Percentiles rank a stretch among this genome's conserved stretches.
phyloP scores from a whole-genome alignment of 2,329 filamentous ascomycete genomes.

The Rosellinia necatrix region DNA sequence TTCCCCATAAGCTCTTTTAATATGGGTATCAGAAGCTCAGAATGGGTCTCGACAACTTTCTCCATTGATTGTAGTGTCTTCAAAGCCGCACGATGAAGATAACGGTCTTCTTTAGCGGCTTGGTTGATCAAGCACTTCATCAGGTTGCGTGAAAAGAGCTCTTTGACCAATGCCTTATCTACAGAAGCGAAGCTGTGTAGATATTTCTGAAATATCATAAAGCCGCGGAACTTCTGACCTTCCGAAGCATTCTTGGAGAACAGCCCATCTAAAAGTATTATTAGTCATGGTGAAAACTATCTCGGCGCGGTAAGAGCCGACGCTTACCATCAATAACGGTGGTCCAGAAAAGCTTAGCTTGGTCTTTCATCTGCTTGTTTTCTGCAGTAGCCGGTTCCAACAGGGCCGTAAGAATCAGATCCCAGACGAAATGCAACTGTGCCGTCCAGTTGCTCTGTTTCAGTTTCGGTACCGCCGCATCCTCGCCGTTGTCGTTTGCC shows the following conservation, averaged over 20 bases:
- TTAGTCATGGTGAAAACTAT: too few species aligned
- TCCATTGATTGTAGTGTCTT: constrained; percentile 77
- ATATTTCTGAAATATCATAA: constrained; percentile 82
- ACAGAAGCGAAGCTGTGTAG: constrained; percentile 57
- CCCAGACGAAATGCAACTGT: constrained; percentile 87
- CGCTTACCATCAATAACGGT: constrained; percentile 81
- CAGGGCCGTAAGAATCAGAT: constrained; percentile 69
- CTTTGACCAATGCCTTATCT: constrained; percentile 54
- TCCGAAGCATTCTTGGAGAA: constrained; percentile 83
- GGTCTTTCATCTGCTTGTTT: constrained; percentile 45
- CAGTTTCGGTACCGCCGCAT: constrained; percentile 49
- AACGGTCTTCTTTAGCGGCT: constrained; percentile 75
- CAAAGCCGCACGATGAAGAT: constrained; percentile 77
- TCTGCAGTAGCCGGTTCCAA: constrained; percentile 41
- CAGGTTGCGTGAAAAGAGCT: constrained; percentile 81
- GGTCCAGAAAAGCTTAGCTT: constrained; percentile 81
- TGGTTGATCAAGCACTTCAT: constrained; percentile 84
- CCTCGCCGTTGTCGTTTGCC: constrained; percentile 55
- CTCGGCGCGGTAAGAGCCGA: too few species aligned
- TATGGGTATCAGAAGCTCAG: constrained; percentile 62
- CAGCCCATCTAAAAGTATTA: constrained; percentile 65
- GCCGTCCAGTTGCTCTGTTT: constrained; percentile 78
- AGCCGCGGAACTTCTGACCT: constrained; percentile 89
- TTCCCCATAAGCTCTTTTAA: constrained; percentile 71
- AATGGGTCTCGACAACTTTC: constrained; percentile 63